Evolutionary conservation across 768 basidiomycete genomes (phyloP).

Genomic region (Leccinum ochraceum): DNA sequence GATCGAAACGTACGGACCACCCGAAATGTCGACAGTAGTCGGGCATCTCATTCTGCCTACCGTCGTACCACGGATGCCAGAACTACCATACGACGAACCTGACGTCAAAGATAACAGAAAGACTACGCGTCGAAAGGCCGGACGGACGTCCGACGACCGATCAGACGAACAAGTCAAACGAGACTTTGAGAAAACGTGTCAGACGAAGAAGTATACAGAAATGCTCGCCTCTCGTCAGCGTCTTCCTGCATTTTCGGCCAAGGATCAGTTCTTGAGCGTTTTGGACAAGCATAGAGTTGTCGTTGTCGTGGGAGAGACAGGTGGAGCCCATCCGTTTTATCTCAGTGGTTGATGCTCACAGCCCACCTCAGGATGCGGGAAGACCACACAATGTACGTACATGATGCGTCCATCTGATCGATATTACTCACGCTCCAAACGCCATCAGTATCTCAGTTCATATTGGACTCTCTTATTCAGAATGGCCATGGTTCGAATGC

Average conservation of each 20-base stretch:
- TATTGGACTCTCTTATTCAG: constrained; percentile 79
- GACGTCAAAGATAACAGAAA: not conserved
- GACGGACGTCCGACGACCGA: constrained; percentile 40
- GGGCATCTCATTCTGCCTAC: constrained; percentile 29
- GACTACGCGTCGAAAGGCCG: constrained; percentile 4
- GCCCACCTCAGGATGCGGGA: constrained; percentile 67
- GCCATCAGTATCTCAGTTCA: constrained; percentile 77
- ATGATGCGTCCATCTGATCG: not conserved
- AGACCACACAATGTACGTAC: constrained; percentile 78
- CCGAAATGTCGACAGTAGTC: constrained; percentile 70
- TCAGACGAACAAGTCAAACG: constrained; percentile 49
- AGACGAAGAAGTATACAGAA: constrained; percentile 49
- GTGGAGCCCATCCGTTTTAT: constrained; percentile 36
- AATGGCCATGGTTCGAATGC: constrained; percentile 59
- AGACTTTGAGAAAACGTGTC: constrained; percentile 51
- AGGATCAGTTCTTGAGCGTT: constrained; percentile 58
- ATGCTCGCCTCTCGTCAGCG: constrained; percentile 57
- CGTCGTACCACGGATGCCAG: constrained; percentile 17
- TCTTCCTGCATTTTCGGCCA: constrained; percentile 76
- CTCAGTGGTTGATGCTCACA: constrained; percentile 3
- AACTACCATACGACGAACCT: constrained; percentile 5
- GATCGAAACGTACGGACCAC: constrained; percentile 70
- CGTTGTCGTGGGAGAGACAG: constrained; percentile 90
- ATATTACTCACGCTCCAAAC: not conserved
- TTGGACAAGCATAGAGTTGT: constrained; percentile 66